Base-by-base conservation (phyloP, 345 rosid genomes). In the Schrenkiella parvula region DNA sequence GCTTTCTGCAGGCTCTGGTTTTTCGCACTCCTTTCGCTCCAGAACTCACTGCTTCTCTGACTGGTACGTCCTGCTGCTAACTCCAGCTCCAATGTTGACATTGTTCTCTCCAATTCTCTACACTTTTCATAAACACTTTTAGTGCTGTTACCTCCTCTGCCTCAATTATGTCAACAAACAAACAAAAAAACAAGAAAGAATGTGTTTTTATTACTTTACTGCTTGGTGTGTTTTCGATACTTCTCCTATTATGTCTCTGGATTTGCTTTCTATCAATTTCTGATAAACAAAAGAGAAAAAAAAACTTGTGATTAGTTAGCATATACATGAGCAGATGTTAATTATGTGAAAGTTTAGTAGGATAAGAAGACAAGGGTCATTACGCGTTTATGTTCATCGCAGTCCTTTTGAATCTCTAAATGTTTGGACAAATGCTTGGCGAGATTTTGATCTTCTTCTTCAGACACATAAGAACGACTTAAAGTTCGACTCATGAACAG, bases 331-430 rank as follows among this genome's bases (percentile, higher is more conserved):
- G 28, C 8, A 55, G 8, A 51, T 18, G 13, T 43, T 23, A 2
- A 12, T 31, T 22, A 38, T 67, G 61, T 31, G 9, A 61, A 2
- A 22, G 1, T 17, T 8, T 8, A 44, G 23, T 19, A 41, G 4
- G 35, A 9, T 2, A 17, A 15, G 6, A 8, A 39, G n/a, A 63
- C 23, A 21, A 29, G 15, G n/a, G 11, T 54, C 59, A 79, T 82
- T 88, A 91, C 97, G 21, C 87, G 91, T 72, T 86, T 86, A 74
- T 75, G 92, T 64, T 91, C 91, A 62, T 91, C 90, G 38, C 87
- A 86, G 62, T 87, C 92, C 25, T 39, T 66, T 38, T 71, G 74
- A 14, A 73, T 78, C 70, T 60, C 70, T 43, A 71, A 41, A 56
- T 54, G 78, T 44, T 68, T 72, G 2, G 82, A 48, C 10, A 71